Conservation (phyloP, 305 asterid species). For the Nicotiana rustica region DNA sequence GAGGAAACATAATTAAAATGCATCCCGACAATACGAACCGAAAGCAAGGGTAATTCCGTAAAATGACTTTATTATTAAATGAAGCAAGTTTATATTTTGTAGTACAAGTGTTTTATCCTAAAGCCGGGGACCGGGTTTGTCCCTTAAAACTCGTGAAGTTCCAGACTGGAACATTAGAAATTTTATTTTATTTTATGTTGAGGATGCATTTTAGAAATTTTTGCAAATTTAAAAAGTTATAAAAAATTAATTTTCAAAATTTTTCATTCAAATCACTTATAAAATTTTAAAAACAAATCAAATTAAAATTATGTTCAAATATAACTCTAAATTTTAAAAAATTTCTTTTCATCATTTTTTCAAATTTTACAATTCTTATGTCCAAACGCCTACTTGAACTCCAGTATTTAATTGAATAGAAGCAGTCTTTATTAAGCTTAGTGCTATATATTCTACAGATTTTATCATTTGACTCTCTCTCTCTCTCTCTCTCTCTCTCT, state of each 20-base stretch:
- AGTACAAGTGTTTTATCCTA: too few species aligned
- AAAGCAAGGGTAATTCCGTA: constrained; percentile 61
- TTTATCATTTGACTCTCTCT: constrained; percentile 9
- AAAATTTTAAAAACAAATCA: too few species aligned
- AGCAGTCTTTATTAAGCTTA: background rate
- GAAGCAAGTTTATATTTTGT: too few species aligned
- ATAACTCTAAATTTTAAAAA: too few species aligned
- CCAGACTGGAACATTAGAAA: background rate
- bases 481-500: background rate
- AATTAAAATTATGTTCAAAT: too few species aligned
- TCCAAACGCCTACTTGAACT: background rate
- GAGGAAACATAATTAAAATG: constrained; percentile 26
- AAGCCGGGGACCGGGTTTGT: background rate
- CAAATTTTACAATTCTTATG: too few species aligned
- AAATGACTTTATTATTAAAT: background rate
- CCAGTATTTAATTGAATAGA: background rate
- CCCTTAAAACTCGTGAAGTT: constrained; percentile 48
- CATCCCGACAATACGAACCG: constrained; percentile 44
- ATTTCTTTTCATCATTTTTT: too few species aligned
- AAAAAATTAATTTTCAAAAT: too few species aligned
- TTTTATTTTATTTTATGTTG: too few species aligned
- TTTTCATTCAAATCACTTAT: too few species aligned
- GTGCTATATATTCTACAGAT: background rate
- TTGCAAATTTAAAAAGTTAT: too few species aligned
- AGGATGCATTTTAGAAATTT: too few species aligned